Evolutionary conservation across 768 basidiomycete genomes (phyloP), one percentile per base, ranked within the genome.

Genomic region (Kwoniella shandongensis): DNA sequence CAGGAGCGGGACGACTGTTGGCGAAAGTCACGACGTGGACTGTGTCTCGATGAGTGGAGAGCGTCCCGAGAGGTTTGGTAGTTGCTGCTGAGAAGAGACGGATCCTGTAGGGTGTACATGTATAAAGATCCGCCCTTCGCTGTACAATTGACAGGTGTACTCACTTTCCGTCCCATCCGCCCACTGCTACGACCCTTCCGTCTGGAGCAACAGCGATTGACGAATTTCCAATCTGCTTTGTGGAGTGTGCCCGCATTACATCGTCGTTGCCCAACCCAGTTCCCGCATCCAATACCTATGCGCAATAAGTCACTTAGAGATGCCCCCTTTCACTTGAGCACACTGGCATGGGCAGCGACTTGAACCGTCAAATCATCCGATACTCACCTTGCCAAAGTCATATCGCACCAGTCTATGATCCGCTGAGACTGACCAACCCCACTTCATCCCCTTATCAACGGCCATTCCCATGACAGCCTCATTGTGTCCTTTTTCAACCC

Each of bases 151-250:
- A 25, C 25, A 17, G 6, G 12, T 41, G 39, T 13, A 78, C 88
- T 66, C 63, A 92, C 93, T 81, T 84, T 32, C 94, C 92, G 60
- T 98, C 92, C 94, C 94, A 97, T 0, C 92, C 91, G 2, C 88
- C 93, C 1, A 92, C 79, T 0, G 91, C 92, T 65, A 91, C 87
- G 0, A 97, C 83, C 20, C 82, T 82, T 0, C 86, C 89, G 62
- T 88, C 86, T 32, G 83, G 81, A 4, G 85, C 84, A 12, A 96
- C 84, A 2, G 86, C 82, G n/a, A 97, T 75, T 6, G 84, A 82
- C 0, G 82, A 82, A 68, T 91, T 91, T 2, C 92, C 91, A 0
- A 89, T 84, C 61, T 89, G 81, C 66, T 86, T 91, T 20, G 85
- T 91, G 42, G 83, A 79, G 62, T 83, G 76, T 15, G 80, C 66